phyloP scores from a whole-genome alignment of 495 filamentous ascomycete genomes.

The Hypoxylon cercidicola region DNA sequence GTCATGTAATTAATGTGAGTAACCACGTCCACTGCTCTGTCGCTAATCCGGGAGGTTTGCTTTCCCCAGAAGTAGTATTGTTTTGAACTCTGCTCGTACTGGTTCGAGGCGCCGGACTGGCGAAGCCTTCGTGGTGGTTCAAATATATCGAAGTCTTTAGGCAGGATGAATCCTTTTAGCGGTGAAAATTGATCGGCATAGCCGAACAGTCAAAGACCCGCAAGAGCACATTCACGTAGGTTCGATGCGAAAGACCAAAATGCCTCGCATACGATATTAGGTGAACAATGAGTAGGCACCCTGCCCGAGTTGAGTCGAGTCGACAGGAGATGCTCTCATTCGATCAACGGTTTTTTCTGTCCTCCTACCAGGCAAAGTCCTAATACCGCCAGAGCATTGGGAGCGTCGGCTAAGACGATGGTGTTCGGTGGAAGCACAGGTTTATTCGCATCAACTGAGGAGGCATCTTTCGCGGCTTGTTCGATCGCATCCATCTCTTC shows the following conservation, averaged over 20 bases:
- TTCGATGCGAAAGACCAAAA: not conserved
- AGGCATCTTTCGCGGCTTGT: conserved; percentile 91
- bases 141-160: not conserved
- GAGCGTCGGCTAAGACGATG: conserved; percentile 82
- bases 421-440: conserved; percentile 84
- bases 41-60: not conserved
- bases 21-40: not conserved
- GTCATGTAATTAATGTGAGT: not conserved
- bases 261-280: not conserved
- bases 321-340: conserved; percentile 62
- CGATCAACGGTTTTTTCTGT: conserved; percentile 88
- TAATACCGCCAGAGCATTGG: conserved; percentile 76
- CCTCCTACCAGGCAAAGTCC: conserved; percentile 88
- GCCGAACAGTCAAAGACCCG: not conserved
- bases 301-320: not conserved
- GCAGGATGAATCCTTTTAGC: conserved; percentile 1
- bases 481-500: conserved; percentile 99
- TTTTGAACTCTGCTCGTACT: conserved; percentile 2
- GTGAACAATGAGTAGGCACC: not conserved
- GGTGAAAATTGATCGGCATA: not conserved
- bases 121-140: conserved; percentile 10
- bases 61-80: not conserved
- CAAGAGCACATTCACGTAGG: not conserved
- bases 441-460: conserved; percentile 85
- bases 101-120: not conserved